Percentiles rank a stretch among this genome's conserved stretches.
These are phyloP conservation scores for Citrus reticulata DNA, from an alignment of 345 rosid species.

Conservation along the genomic window DNA sequence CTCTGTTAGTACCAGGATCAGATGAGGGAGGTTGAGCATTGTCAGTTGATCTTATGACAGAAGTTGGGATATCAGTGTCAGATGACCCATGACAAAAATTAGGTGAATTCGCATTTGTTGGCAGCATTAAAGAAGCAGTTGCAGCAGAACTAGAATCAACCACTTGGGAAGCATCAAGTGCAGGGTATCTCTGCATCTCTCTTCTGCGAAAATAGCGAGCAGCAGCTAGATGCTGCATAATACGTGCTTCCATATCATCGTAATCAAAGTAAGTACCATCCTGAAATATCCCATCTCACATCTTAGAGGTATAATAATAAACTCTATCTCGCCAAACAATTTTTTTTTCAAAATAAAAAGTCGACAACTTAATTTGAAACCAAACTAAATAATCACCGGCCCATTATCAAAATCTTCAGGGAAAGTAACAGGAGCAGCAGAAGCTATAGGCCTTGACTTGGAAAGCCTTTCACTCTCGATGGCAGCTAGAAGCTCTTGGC, in stretches of 20 bases:
- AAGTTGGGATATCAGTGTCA: slow-evolving; percentile 26
- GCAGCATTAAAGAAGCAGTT: slow-evolving; percentile 16
- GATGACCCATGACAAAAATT: slow-evolving; percentile 25
- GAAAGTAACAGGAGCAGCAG: slow-evolving; percentile 26
- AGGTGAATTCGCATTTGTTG: slow-evolving; percentile 11
- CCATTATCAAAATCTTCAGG: slow-evolving; percentile 42
- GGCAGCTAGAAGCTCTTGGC: slow-evolving; percentile 84
- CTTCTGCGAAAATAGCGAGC: slow-evolving; percentile 50
- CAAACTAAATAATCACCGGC: slow-evolving; percentile 41
- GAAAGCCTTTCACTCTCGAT: slow-evolving; percentile 53
- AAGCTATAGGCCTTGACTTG: slow-evolving; percentile 41
- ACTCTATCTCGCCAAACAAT: neutral
- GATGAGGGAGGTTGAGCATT: slow-evolving; percentile 26
- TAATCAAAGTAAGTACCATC: slow-evolving; percentile 52
- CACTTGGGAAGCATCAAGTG: slow-evolving; percentile 32
- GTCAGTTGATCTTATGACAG: slow-evolving; percentile 18
- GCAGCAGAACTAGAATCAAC: slow-evolving; percentile 26
- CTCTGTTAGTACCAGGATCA: slow-evolving; percentile 25
- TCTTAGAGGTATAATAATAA: neutral
- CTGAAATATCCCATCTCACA: slow-evolving; percentile 25
- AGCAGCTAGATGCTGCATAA: slow-evolving; percentile 63
- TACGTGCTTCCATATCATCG: slow-evolving; percentile 53
- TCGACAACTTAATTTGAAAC: neutral
- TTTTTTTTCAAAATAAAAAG: neutral
- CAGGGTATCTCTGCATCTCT: slow-evolving; percentile 47